Evolutionary conservation across 768 basidiomycete species (phyloP).

Genomic region (Naganishia randhawae): DNA sequence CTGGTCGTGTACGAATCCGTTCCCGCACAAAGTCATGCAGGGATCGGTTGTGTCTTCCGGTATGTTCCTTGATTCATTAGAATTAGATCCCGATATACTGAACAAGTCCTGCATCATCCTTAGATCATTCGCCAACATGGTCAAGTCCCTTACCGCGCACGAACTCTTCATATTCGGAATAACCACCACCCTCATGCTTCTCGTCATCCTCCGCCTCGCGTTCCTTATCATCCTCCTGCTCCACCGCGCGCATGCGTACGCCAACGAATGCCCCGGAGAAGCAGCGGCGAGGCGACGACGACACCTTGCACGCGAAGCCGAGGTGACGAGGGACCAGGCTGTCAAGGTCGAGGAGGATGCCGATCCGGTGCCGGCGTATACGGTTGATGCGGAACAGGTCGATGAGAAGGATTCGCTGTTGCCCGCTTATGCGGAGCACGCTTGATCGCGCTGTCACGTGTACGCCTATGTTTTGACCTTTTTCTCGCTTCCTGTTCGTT

Average conservation of each 20-base stretch:
- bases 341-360: background rate
- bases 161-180: conserved; percentile 7
- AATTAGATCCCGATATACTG: background rate
- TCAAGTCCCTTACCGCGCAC: background rate
- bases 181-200: conserved; percentile 6
- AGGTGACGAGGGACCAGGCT: background rate
- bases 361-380: background rate
- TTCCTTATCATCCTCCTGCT: conserved; percentile 1
- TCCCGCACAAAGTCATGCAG: background rate
- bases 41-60: conserved; percentile 6
- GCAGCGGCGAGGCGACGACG: background rate
- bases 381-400: background rate
- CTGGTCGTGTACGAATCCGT: conserved; percentile 1
- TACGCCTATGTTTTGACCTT: no score
- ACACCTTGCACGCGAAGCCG: background rate
- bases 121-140: background rate
- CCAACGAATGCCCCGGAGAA: conserved; percentile 8
- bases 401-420: conserved; percentile 10
- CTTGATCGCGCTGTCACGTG: no score
- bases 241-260: conserved; percentile 5
- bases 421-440: conserved; percentile 8
- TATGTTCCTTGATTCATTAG: background rate
- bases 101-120: background rate
- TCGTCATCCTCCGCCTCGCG: conserved; percentile 21
- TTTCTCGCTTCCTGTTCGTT: no score